phyloP scores from a whole-genome alignment of 2,329 filamentous ascomycete genomes.

The Neocucurbitaria cava region DNA sequence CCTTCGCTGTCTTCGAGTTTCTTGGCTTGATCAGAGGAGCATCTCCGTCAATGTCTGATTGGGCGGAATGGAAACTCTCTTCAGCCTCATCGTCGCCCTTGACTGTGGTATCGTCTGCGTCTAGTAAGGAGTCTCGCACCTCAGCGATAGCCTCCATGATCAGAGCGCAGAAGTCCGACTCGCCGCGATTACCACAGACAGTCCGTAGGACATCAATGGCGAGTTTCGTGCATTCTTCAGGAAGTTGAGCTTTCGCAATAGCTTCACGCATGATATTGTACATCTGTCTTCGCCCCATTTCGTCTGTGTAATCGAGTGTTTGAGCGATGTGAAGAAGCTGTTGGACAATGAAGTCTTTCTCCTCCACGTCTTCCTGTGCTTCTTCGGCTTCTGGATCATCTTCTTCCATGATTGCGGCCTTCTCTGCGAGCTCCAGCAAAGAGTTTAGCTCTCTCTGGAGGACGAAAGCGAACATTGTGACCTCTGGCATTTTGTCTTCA shows the following conservation, averaged over 20 bases:
- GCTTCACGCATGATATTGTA: constrained; percentile 87
- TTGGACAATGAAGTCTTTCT: constrained; percentile 94
- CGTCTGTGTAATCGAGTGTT: constrained; percentile 96
- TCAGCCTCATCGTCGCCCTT: constrained; percentile 52
- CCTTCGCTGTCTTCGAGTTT: constrained; percentile 41
- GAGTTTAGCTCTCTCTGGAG: constrained; percentile 80
- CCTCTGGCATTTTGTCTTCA: constrained; percentile 94
- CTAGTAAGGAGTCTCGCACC: constrained; percentile 89
- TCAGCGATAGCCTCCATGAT: constrained; percentile 95
- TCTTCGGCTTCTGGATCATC: constrained; percentile 66
- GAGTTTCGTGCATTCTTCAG: constrained; percentile 91
- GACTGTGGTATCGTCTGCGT: constrained; percentile 68
- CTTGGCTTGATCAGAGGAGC: constrained; percentile 58
- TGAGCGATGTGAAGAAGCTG: constrained; percentile 91
- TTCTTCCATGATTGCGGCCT: constrained; percentile 61
- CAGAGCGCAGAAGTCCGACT: constrained; percentile 82
- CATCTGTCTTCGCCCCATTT: constrained; percentile 95
- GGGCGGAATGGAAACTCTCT: constrained; percentile 93
- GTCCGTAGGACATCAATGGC: constrained; percentile 80
- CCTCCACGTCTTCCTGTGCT: constrained; percentile 80
- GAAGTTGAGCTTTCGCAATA: constrained; percentile 83
- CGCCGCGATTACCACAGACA: constrained; percentile 81
- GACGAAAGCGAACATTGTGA: constrained; percentile 87
- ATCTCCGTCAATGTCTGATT: constrained; percentile 76
- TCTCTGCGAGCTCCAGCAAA: constrained; percentile 67